These are phyloP conservation scores for Clitoria ternatea DNA, from an alignment of 306 rosid species.

Conservation along the genomic window DNA sequence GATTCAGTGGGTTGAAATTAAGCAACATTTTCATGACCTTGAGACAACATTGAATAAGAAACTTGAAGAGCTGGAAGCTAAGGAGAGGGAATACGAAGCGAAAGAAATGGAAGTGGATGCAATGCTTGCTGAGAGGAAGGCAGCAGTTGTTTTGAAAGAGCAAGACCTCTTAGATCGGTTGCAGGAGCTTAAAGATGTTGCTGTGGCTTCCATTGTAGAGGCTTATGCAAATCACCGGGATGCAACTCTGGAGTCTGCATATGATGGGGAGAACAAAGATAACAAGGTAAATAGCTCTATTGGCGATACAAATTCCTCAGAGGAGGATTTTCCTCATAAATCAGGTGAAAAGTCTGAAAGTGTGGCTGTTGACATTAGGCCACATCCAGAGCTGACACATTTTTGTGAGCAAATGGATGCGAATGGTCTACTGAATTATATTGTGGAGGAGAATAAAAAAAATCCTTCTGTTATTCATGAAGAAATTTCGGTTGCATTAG, in stretches of 20 bases:
- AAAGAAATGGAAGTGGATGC: constrained; percentile 41
- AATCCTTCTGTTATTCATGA: constrained; percentile 39
- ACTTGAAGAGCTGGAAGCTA: constrained; percentile 53
- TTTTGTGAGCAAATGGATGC: constrained; percentile 73
- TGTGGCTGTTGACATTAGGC: constrained; percentile 53
- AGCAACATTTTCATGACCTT: constrained; percentile 56
- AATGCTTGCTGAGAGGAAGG: constrained; percentile 50
- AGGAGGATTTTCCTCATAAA: constrained; percentile 53
- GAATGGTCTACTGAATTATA: constrained; percentile 64
- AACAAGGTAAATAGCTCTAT: constrained; percentile 71
- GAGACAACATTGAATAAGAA: constrained; percentile 44
- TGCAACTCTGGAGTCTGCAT: constrained; percentile 37
- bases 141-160: constrained; percentile 59
- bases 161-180: constrained; percentile 65
- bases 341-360: constrained; percentile 52
- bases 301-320: constrained; percentile 49
- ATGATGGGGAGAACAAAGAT: constrained; percentile 44
- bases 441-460: constrained; percentile 52
- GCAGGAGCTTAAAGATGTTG: constrained; percentile 76
- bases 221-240: constrained; percentile 46
- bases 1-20: constrained; percentile 66
- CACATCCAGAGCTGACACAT: constrained; percentile 54
- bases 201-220: constrained; percentile 58
- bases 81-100: constrained; percentile 53
- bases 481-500: constrained; percentile 71